Conservation (phyloP, 1,284 basidiomycete genomes). For the Moesziomyces globuligerus region DNA sequence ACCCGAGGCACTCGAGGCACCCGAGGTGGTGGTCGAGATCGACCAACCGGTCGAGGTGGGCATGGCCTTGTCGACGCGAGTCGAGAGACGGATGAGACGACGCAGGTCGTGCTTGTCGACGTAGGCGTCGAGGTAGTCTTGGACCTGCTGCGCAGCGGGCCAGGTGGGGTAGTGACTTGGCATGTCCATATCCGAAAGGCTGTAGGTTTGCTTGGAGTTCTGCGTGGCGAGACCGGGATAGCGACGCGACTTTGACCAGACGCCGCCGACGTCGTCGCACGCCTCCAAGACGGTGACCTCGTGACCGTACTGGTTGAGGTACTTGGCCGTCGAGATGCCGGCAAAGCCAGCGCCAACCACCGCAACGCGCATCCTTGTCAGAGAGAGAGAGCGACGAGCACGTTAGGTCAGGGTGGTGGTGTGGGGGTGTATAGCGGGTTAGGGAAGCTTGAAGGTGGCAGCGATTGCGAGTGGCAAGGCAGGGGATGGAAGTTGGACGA, state of each 20-base stretch:
- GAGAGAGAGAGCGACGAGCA: neutral
- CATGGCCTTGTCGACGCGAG: conserved; percentile 32
- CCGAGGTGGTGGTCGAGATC: conserved; percentile 12
- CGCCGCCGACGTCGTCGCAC: conserved; percentile 42
- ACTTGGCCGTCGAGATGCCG: conserved; percentile 50
- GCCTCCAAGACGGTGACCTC: conserved; percentile 44
- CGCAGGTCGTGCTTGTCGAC: conserved; percentile 46
- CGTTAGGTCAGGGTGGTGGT: neutral
- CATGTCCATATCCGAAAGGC: conserved; percentile 56
- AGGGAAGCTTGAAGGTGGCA: neutral
- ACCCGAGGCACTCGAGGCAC: too few species aligned
- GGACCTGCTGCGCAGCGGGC: conserved; percentile 56
- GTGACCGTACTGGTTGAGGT: conserved; percentile 47
- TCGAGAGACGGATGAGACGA: conserved; percentile 35
- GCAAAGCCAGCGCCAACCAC: conserved; percentile 50
- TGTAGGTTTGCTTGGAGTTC: conserved; percentile 60
- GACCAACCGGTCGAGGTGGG: conserved; percentile 21
- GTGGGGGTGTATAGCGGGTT: neutral
- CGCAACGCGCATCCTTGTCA: conserved; percentile 34
- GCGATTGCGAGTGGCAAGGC: neutral
- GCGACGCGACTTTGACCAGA: conserved; percentile 47
- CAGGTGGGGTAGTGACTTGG: conserved; percentile 54
- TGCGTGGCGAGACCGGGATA: conserved; percentile 58
- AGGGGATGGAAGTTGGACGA: neutral
- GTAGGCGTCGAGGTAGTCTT: conserved; percentile 52